Conservation (phyloP, 2,329 filamentous ascomycete species). For the Epichloe amarillans region DNA sequence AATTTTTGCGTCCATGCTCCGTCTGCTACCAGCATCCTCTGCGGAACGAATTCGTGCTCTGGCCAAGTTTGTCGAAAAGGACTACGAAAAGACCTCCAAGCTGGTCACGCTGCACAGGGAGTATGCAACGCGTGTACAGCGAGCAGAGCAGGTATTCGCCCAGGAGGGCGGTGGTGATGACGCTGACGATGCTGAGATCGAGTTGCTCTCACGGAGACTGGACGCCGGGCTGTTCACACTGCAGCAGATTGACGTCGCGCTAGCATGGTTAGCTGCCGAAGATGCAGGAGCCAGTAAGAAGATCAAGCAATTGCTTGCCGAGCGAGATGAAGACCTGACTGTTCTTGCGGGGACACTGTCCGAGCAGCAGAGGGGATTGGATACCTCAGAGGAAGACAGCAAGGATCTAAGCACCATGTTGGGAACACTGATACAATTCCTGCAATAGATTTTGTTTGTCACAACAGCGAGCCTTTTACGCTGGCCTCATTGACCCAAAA, state of each 20-base stretch:
- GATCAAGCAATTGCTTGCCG: constrained; percentile 50
- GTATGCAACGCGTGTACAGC: constrained; percentile 52
- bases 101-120: constrained; percentile 59
- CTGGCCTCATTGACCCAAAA: too few species aligned
- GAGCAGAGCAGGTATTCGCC: constrained; percentile 34
- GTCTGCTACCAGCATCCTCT: constrained; percentile 64
- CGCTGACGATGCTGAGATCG: constrained; percentile 45
- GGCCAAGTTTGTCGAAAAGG: constrained; percentile 91
- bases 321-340: constrained; percentile 51
- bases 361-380: constrained; percentile 39
- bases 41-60: constrained; percentile 68
- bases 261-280: constrained; percentile 88
- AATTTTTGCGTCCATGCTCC: constrained; percentile 74
- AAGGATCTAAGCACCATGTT: constrained; percentile 46
- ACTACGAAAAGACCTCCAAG: constrained; percentile 72
- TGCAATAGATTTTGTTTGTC: constrained; percentile 18
- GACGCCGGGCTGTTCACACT: constrained; percentile 76
- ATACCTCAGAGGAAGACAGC: constrained; percentile 44
- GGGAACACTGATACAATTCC: constrained; percentile 35
- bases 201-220: constrained; percentile 61
- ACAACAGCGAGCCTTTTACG: neutral
- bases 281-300: constrained; percentile 60
- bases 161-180: constrained; percentile 10
- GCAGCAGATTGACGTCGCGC: constrained; percentile 69
- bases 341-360: constrained; percentile 55